Base-by-base conservation (phyloP, 2,329 filamentous ascomycete genomes). In the Aspergillus chevalieri region DNA sequence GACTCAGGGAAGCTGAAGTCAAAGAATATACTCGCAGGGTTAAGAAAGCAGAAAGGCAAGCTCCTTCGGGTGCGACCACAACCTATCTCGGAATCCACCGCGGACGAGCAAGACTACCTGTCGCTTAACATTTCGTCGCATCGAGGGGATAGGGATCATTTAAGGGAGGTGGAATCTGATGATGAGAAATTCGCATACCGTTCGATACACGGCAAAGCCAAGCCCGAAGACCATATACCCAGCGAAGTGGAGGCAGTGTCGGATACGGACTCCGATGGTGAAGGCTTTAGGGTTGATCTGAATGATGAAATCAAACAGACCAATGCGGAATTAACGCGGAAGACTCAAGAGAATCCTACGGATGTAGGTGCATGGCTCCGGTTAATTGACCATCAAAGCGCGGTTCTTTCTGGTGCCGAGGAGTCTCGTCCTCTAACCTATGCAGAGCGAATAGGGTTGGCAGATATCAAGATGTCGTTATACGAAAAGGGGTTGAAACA, bases 391-490 rank as follows among this genome's bases (percentile, higher is more conserved):
- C 83, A 95, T 52, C 92, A 97, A 69, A 83, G 89, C 53, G 66
- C 69, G 2, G 74, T 94, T 48, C 71, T 92, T 39, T 72, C 73
- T 71, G 61, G 75, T 63, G 39, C 60, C 5, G 53, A 53, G 30
- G 55, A 67, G 12, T 55, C 51, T 19, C 62, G 74, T 68, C 36
- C 66, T 62, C 26, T 76, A 21, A 83, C 81, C 0, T 72, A 74
- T 24, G 80, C 83, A 3, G 86, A 93, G 61, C 73, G 75, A 46
- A 79, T 78, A 53, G 85, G 85, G 53, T 81, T 88, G 48, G 84
- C 89, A 3, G 86, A 93, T 55, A 82, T 95, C 48, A 92, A 89
- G 56, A 72, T 95, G 2, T 83, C 85, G 2, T 81, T 95, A 52
- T 87, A 91, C 52, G 83, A 92, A 55, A 84, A 89, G 52, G 91